Evolutionary conservation across 179 eudicot genomes (phyloP), one percentile per base, ranked within the genome.

Genomic region (Silene coronaria): DNA sequence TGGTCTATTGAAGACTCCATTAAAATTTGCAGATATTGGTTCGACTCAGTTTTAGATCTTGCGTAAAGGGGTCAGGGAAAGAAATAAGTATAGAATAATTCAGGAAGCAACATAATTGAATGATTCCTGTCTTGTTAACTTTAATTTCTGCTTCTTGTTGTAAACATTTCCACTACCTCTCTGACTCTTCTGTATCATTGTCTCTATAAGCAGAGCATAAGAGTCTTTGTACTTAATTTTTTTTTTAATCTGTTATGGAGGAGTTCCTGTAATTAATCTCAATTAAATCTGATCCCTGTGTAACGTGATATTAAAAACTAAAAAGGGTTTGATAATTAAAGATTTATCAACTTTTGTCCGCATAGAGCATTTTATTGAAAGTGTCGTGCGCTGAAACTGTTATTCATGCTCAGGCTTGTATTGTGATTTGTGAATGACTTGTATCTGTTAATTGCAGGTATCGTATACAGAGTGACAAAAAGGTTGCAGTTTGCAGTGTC

Each of bases 401-500:
- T 19, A 6, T 14, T 36, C 24, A 36, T 27, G 27, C 10, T 74
- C 27, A 27, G 24, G 28, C 19, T 10, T 28, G 62, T 46, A 21
- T 17, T 26, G 26, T 19, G 76, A 28, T n/a, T 17, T 26, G 26
- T 19, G 76, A 28, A 36, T 73, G 59, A 69, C 67, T 16, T 32
- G 57, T 59, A 24, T 76, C 12, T 26, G 22, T n/a, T 55, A 62
- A 67, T 76, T 84, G 77, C 84, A 95, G 99, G 99, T 90, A 90
- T 53, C 97, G 99, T 45, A 79, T 95, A 72, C 97, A 95, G 82
- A 95, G 97, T 86, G 97, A 95, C 84, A 85, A 59, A 75, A 95
- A 94, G 80, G 90, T 94, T 81, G 84, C 92, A 14, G 86, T 92
- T 64, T 94, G 98, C 75, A 92, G 97, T 74, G 85, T 94, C 38